Percentiles rank a stretch among this genome's conserved stretches.
These are phyloP conservation scores for Pezicula carpinea DNA, from an alignment of 2,329 filamentous ascomycete genomes.

Conservation along the genomic window DNA sequence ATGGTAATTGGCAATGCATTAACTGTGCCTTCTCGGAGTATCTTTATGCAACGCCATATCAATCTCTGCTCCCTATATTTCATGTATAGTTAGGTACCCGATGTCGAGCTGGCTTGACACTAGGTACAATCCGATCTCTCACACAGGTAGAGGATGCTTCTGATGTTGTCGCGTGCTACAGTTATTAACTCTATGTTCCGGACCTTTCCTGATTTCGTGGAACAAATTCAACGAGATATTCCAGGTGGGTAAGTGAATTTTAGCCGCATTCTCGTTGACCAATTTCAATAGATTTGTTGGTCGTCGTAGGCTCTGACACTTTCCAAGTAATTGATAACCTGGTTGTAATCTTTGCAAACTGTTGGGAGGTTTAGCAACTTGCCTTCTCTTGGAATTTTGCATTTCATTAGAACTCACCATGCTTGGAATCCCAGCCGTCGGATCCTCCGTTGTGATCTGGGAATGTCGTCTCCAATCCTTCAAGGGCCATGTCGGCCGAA, in stretches of 20 bases:
- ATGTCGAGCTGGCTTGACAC: neutral
- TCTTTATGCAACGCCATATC: neutral
- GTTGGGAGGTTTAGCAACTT: neutral
- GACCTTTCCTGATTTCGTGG: no score
- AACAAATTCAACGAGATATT: no score
- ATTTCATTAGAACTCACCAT: constrained; percentile 27
- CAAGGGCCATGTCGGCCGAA: constrained; percentile 15
- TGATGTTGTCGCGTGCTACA: neutral
- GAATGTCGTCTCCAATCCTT: constrained; percentile 39
- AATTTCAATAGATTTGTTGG: constrained; percentile 36
- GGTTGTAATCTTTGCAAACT: constrained; percentile 40
- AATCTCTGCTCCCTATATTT: neutral
- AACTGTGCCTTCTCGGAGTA: neutral
- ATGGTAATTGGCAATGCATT: neutral
- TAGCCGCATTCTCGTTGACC: no score
- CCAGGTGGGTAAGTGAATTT: no score
- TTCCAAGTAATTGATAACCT: constrained; percentile 39
- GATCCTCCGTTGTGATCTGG: constrained; percentile 41
- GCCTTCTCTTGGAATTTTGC: constrained; percentile 1
- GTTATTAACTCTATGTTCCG: neutral
- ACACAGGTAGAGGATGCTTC: neutral
- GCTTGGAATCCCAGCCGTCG: constrained; percentile 43
- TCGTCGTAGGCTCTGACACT: constrained; percentile 40
- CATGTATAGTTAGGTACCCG: neutral
- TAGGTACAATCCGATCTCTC: neutral